Evolutionary conservation across 306 rosid species (phyloP), one percentile per base, ranked within the genome.

Genomic region (Aeschynomene evenia): DNA sequence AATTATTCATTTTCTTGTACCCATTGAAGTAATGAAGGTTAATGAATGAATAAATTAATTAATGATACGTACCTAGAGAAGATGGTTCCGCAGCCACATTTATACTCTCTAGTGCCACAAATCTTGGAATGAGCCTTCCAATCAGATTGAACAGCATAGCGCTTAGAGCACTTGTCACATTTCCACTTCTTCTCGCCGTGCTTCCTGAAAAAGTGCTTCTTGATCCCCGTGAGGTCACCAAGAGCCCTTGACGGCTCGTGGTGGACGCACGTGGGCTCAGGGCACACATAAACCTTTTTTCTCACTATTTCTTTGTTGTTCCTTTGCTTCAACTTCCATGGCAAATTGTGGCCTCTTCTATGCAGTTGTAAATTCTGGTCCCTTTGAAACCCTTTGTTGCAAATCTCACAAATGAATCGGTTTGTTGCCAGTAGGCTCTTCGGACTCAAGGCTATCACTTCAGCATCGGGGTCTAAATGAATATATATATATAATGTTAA

Each of bases 121-220:
- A 87, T 82, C 79, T 92, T 89, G 76, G 92, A 92, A 79, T 92
- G 98, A 46, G 98, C 98, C 77, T 92, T 92, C 96, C 98, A 92
- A 56, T 92, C 98, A 0, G 98, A 92, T 46, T 89, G 95, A 84
- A 92, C 98, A 1, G 98, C 98, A 20, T 92, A 92, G 24, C 84
- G 85, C 79, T 92, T 92, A 2, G 96, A 89, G 68, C 98, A 92
- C 60, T 89, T 92, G 1, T 89, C 98, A 71, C 98, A 92, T 64
- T 92, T 92, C 96, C 96, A 92, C 23, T 87, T 89, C 86, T 92
- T 92, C 84, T 92, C 98, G 0, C 96, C 95, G 10, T 92, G 98
- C 85, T 92, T 92, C 66, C 98, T 85, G 66, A 55, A 85, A 51
- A 92, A 92, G 82, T 92, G 98, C 65, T 92, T 92, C 80, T 89